phyloP scores from a whole-genome alignment of 306 rosid species.

The Gleditsia sinensis region DNA sequence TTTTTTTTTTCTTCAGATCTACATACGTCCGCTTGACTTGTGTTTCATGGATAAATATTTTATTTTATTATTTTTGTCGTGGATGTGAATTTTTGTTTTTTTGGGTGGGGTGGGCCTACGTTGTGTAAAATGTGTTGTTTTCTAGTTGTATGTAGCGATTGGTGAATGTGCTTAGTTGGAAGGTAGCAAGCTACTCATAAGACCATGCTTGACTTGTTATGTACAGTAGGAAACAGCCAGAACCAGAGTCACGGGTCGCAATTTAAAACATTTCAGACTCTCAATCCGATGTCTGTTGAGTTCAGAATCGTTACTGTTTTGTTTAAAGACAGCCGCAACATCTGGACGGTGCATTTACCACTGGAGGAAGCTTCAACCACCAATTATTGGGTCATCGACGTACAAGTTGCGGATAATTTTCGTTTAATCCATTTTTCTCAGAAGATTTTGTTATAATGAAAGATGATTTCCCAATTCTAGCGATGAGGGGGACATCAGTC shows the following conservation, averaged over 20 bases:
- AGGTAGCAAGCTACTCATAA: slow-evolving; percentile 37
- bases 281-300: slow-evolving; percentile 29
- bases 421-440: too few species aligned
- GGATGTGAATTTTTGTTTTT: neutral
- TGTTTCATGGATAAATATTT: slow-evolving; percentile 3
- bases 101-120: too few species aligned
- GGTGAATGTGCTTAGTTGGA: slow-evolving; percentile 40
- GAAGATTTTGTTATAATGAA: neutral
- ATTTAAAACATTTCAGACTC: slow-evolving; percentile 23
- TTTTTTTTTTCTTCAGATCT: slow-evolving; percentile 25
- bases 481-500: too few species aligned
- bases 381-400: slow-evolving; percentile 36
- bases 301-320: slow-evolving; percentile 22
- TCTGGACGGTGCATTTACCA: slow-evolving; percentile 7
- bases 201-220: slow-evolving; percentile 40
- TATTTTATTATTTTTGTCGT: neutral
- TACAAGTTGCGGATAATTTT: too few species aligned
- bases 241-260: slow-evolving; percentile 48
- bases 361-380: neutral
- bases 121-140: slow-evolving; percentile 33
- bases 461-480: neutral
- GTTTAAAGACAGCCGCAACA: slow-evolving; percentile 15
- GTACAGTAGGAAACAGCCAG: slow-evolving; percentile 33
- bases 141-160: slow-evolving; percentile 1
- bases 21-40: slow-evolving; percentile 22